phyloP scores from a whole-genome alignment of 2,329 filamentous ascomycete genomes.

The Alternaria rosae region DNA sequence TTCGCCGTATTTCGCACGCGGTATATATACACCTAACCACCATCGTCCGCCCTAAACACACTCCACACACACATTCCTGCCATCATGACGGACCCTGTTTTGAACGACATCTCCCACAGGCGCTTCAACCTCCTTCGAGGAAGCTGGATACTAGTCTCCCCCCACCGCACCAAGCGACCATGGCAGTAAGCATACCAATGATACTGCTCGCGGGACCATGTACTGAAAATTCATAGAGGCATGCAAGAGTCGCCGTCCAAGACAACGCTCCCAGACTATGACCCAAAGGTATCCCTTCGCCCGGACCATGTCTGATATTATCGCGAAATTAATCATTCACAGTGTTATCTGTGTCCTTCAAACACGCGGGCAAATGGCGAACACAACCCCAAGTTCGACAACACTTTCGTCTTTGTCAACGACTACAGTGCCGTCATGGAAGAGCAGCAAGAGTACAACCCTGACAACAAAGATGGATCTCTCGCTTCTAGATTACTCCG shows the following conservation, averaged over 20 bases:
- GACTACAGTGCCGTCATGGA: conserved; percentile 98
- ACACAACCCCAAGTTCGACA: conserved; percentile 82
- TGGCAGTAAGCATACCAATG: conserved; percentile 79
- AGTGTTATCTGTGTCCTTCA: conserved; percentile 94
- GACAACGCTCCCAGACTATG: conserved; percentile 74
- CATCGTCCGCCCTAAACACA: conserved; percentile 14
- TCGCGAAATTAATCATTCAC: conserved; percentile 30
- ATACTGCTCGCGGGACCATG: background rate
- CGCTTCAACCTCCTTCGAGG: conserved; percentile 91
- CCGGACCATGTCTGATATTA: background rate
- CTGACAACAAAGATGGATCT: conserved; percentile 58
- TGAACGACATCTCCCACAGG: conserved; percentile 93
- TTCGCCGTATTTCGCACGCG: conserved; percentile 15
- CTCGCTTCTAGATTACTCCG: conserved; percentile 78
- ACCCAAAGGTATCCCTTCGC: conserved; percentile 61
- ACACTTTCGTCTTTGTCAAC: conserved; percentile 94
- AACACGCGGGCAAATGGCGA: conserved; percentile 90
- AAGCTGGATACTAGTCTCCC: conserved; percentile 92
- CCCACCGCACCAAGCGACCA: conserved; percentile 93
- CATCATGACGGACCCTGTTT: conserved; percentile 59
- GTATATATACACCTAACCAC: conserved; percentile 20
- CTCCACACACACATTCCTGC: conserved; percentile 10
- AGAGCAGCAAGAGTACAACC: conserved; percentile 79
- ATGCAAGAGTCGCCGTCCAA: conserved; percentile 58
- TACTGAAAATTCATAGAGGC: conserved; percentile 47